Evolutionary conservation across 139 green algal genomes (phyloP), one percentile per base, ranked within the genome.

Genomic region (Coelastrella sp.): DNA sequence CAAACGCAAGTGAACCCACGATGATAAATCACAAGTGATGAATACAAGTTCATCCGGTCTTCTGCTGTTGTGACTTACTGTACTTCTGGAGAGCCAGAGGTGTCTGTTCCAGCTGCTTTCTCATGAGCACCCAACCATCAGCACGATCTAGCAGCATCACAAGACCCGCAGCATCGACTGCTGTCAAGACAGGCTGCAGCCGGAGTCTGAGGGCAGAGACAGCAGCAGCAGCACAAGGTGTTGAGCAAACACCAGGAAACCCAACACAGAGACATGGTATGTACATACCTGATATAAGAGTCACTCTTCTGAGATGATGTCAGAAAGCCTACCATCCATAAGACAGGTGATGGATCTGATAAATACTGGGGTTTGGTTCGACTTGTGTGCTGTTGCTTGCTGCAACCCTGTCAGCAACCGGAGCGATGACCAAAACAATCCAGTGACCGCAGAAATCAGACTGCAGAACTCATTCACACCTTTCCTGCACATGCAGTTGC

Each of bases 111-210:
- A 88, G 14, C 23, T 80, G 47, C 5, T 20, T 73, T 68, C 19
- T 20, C 68, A 88, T 13, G 47, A 88, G 13, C 17, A 80, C 17
- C 8, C 54, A 20, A 3, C 83, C 83, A 22, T 17, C 16, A 3
- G 16, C 5, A 2, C 54, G 68, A 20, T 19, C 17, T 32, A 68
- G 54, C 16, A 59, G 17, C 4, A 54, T 16, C 0, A 88, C 83
- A 10, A 71, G 83, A 11, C 83, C 83, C 16, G 83, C 19, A 6
- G 83, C 68, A 68, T 88, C 83, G 13, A 88, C 58, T n/a, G 14
- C 8, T 47, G 80, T 73, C 19, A 88, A 56, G 54, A 80, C 61
- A 11, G 20, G 19, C 7, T 68, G 83, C 54, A 68, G 83, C 17
- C 56, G 65, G 54, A 47, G 71, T 68, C 83, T 87, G 64, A 23